Base-by-base conservation (phyloP, 805 yeast species). In the Ogataea haglerorum region DNA sequence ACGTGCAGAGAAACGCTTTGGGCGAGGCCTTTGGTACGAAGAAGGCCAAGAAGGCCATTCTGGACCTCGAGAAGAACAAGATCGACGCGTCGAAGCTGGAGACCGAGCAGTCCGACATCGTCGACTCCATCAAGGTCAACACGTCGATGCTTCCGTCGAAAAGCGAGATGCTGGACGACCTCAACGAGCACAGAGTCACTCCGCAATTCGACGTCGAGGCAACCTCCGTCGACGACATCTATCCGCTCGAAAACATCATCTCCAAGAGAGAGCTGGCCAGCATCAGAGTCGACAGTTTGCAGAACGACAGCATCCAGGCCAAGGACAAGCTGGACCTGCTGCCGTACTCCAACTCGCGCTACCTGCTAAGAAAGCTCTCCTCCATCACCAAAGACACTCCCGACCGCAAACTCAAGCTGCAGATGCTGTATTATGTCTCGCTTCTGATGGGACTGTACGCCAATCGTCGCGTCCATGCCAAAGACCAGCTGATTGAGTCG, bases 21-120 rank as follows among this genome's bases (percentile, higher is more conserved):
- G 99, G 99, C 57, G 91, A 88, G 65, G 95, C 93, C 3, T 93
- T 93, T 54, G 99, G 99, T 73, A 91, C 99, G 43, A 90, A 86
- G 68, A 90, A 81, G 68, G 97, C 97, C 47, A 91, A 88, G 69
- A 84, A 87, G 53, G 95, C 95, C 25, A 85, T 93, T 56, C 68
- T 76, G 37, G 91, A 83, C 59, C 65, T 80, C 54, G 93, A 82
- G 56, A 79, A 84, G 62, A 93, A 93, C 66, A 75, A 85, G 54
- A 81, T 93, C 57, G 97, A 93, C 60, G 75, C 96, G 2, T 95
- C 79, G 38, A 77, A 80, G 62, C 74, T 93, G 51, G 84, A 76
- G 41, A 55, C 51, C 30, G 69, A 80, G 37, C 93, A 91, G 59
- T 62, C 78, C 45, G 93, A 86, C 53, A 90, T 91, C 54, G 79